Conservation (phyloP, 2,329 filamentous ascomycete species). For the Phaeosphaeriaceae sp. region DNA sequence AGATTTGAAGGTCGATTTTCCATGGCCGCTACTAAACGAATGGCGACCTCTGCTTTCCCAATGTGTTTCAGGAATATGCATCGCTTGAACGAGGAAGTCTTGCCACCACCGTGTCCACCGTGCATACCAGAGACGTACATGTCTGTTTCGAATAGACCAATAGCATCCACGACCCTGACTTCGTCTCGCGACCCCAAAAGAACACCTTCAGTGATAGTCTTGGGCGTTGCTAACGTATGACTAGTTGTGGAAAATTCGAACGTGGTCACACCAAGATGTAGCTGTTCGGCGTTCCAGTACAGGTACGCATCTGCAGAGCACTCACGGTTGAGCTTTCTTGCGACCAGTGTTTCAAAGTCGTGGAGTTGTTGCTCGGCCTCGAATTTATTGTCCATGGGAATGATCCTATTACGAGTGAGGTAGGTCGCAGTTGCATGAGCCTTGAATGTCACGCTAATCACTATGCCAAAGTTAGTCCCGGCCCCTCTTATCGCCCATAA, state of each 20-base stretch:
- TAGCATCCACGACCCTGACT: constrained; percentile 53
- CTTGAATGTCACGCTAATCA: constrained; percentile 61
- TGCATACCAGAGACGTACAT: constrained; percentile 68
- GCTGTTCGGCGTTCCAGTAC: constrained; percentile 56
- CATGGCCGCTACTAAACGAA: constrained; percentile 55
- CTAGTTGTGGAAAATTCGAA: constrained; percentile 50
- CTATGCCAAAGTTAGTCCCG: constrained; percentile 65
- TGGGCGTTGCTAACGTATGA: constrained; percentile 9
- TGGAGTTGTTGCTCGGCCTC: constrained; percentile 48
- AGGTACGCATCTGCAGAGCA: constrained; percentile 64
- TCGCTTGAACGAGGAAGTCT: constrained; percentile 69
- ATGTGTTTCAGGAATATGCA: constrained; percentile 66
- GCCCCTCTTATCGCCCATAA: constrained; percentile 66
- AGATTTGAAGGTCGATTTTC: constrained; percentile 57
- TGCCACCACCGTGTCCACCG: constrained; percentile 63
- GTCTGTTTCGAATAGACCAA: constrained; percentile 63
- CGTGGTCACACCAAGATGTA: constrained; percentile 61
- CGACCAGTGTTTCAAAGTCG: constrained; percentile 50
- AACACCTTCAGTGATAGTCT: constrained; percentile 6
- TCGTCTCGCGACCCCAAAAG: constrained; percentile 42
- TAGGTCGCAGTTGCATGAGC: constrained; percentile 54
- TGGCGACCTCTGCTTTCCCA: constrained; percentile 39
- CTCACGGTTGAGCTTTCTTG: constrained; percentile 50
- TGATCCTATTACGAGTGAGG: constrained; percentile 34
- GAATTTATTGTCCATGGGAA: constrained; percentile 28